Percentiles rank a stretch among this genome's conserved stretches.
These are phyloP conservation scores for Trametes maxima DNA, from an alignment of 768 basidiomycete species.

Conservation along the genomic window DNA sequence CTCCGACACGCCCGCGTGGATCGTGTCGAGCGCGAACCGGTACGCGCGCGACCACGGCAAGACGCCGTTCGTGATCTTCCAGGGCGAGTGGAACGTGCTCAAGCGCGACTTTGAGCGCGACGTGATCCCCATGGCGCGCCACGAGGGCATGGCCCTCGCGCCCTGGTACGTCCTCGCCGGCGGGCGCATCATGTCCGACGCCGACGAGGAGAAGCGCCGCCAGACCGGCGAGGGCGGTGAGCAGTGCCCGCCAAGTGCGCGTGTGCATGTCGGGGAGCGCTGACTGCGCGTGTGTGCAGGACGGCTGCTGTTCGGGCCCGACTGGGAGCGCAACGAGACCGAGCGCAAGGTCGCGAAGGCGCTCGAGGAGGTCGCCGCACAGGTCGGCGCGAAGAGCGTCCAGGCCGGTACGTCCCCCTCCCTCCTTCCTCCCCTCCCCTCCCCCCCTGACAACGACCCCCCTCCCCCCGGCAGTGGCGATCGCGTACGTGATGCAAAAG, in stretches of 20 bases:
- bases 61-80: conserved; percentile 47
- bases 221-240: conserved; percentile 38
- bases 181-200: conserved; percentile 44
- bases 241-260: neutral
- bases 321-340: conserved; percentile 51
- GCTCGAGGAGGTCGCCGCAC: conserved; percentile 51
- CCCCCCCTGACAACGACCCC: neutral
- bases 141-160: neutral
- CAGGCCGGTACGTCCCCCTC: conserved; percentile 41
- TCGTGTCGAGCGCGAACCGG: conserved; percentile 40
- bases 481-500: conserved; percentile 59
- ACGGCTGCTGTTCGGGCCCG: conserved; percentile 30
- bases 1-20: conserved; percentile 40
- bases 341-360: conserved; percentile 46
- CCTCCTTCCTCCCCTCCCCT: neutral
- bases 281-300: conserved; percentile 24
- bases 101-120: conserved; percentile 47
- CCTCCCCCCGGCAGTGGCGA: conserved; percentile 41
- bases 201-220: conserved; percentile 37
- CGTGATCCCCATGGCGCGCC: conserved; percentile 38
- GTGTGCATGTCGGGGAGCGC: neutral
- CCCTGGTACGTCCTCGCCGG: conserved; percentile 21
- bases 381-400: conserved; percentile 51
- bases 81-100: conserved; percentile 37
- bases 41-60: conserved; percentile 42